These are phyloP conservation scores for Psilocybe sp. DNA, from an alignment of 768 basidiomycete species.

Conservation along the genomic window DNA sequence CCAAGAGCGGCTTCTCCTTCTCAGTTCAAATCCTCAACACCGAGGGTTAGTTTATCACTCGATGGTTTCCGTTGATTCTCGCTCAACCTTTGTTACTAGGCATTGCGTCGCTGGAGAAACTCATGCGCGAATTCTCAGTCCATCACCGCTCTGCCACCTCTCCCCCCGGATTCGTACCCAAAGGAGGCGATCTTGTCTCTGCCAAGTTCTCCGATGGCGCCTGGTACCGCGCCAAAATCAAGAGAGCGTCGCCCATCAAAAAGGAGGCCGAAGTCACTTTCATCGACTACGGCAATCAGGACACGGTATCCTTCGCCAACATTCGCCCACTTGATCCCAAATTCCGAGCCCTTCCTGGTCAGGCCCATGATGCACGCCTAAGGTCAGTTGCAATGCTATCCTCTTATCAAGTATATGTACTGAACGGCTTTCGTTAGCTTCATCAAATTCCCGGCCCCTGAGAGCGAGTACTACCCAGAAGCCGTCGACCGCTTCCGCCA, in stretches of 20 bases:
- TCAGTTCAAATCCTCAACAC: slow-evolving; percentile 93
- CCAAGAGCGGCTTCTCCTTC: slow-evolving; percentile 73
- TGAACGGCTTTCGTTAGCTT: slow-evolving; percentile 52
- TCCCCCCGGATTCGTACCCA: slow-evolving; percentile 73
- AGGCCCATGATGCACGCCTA: slow-evolving; percentile 92
- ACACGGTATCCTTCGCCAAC: slow-evolving; percentile 76
- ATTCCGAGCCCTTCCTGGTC: slow-evolving; percentile 87
- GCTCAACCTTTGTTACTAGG: slow-evolving; percentile 39
- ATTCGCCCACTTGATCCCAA: slow-evolving; percentile 87
- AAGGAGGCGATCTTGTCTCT: slow-evolving; percentile 86
- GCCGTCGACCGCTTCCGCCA: slow-evolving; percentile 83
- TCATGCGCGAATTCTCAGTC: slow-evolving; percentile 91
- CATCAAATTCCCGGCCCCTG: slow-evolving; percentile 73
- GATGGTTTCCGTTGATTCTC: neutral
- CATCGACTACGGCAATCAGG: slow-evolving; percentile 95
- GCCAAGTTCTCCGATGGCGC: slow-evolving; percentile 92
- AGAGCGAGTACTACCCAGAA: slow-evolving; percentile 86
- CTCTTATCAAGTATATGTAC: neutral
- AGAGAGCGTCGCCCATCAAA: slow-evolving; percentile 80
- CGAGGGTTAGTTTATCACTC: slow-evolving; percentile 55
- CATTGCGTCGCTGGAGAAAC: slow-evolving; percentile 85
- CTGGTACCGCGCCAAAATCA: slow-evolving; percentile 96
- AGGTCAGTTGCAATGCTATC: slow-evolving; percentile 43
- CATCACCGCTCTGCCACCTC: slow-evolving; percentile 68
- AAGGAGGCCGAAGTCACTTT: slow-evolving; percentile 94